Evolutionary conservation across 768 basidiomycete genomes (phyloP).

Genomic region (Tulasnella calospora): DNA sequence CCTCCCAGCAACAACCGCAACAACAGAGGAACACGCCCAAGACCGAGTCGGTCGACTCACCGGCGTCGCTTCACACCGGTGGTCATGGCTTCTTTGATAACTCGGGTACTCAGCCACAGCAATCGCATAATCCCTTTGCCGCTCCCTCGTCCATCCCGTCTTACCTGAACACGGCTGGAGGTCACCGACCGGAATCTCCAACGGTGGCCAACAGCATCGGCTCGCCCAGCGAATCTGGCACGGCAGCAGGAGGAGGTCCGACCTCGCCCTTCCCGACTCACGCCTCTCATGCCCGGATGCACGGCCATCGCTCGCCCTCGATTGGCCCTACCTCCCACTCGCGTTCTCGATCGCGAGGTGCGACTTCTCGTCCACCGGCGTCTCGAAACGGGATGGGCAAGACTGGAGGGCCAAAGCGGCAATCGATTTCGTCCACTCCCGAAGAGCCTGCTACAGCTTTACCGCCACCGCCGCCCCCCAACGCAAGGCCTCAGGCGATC

Average conservation of each 20-base stretch:
- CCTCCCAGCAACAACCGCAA: neutral
- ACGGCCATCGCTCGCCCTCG: constrained; percentile 25
- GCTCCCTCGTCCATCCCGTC: constrained; percentile 22
- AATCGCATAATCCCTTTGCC: constrained; percentile 18
- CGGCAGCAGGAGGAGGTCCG: constrained; percentile 45
- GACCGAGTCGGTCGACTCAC: constrained; percentile 23
- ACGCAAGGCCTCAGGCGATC: constrained; percentile 58
- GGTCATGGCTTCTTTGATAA: constrained; percentile 34
- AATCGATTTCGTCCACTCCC: constrained; percentile 47
- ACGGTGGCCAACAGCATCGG: constrained; percentile 17
- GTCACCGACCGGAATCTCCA: neutral
- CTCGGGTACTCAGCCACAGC: constrained; percentile 28
- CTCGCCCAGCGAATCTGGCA: constrained; percentile 36
- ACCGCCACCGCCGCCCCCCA: constrained; percentile 47
- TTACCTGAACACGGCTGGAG: neutral
- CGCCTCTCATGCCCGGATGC: constrained; percentile 34
- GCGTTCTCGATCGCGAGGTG: constrained; percentile 42
- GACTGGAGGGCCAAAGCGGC: constrained; percentile 30
- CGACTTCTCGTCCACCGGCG: constrained; percentile 35
- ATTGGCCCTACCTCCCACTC: constrained; percentile 34
- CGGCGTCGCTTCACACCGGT: constrained; percentile 33
- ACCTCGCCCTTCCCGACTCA: constrained; percentile 50
- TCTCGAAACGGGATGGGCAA: constrained; percentile 29
- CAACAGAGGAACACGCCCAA: constrained; percentile 19
- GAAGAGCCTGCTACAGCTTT: constrained; percentile 10